Base-by-base conservation (phyloP, 2,329 filamentous ascomycete species). In the Xylaria sp. region DNA sequence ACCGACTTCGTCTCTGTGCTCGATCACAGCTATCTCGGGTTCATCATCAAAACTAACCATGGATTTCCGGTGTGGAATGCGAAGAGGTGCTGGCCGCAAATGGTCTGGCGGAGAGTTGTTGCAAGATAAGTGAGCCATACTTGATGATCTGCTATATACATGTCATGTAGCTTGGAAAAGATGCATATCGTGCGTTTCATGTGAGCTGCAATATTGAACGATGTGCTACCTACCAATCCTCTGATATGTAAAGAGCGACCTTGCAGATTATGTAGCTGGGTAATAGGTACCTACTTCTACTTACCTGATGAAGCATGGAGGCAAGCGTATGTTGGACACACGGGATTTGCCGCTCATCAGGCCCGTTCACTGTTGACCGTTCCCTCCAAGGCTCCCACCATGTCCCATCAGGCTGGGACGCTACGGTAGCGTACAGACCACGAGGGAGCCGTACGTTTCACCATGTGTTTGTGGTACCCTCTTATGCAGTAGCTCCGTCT, bases 11-110 rank as follows among this genome's bases (percentile, higher is more conserved):
- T 33, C 33, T 3, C 9, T 31, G n/a, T 45, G 2, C 38, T 33
- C 23, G 6, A 11, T 51, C 12, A 45, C 46, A 7, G 3, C 38
- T 14, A 28, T 31, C 15, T 8, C 12, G 9, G 47, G 15, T 23
- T 50, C 23, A 14, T 49, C 35, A 21, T 57, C 23, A 21, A 43
- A 37, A 5, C 25, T 5, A 15, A 55, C 33, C 7, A 42, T 47
- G 40, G 55, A 9, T 37, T 57, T 66, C 46, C 61, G 58, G 31
- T n/a, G 42, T 1, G 64, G 55, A 9, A 66, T 57, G 6, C 58
- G 61, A 62, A 66, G 64, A 12, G 64, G 64, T 35, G 64, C 58
- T 19, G 64, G 61, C 33, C 31, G 59, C 12, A 66, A 55, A 46
- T 61, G 37, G 33, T 25, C 42, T n/a, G 58, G 42, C 14, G 55